Evolutionary conservation across 2,329 filamentous ascomycete genomes (phyloP), one percentile per base, ranked within the genome.

Genomic region (Plectosphaerella sp.): DNA sequence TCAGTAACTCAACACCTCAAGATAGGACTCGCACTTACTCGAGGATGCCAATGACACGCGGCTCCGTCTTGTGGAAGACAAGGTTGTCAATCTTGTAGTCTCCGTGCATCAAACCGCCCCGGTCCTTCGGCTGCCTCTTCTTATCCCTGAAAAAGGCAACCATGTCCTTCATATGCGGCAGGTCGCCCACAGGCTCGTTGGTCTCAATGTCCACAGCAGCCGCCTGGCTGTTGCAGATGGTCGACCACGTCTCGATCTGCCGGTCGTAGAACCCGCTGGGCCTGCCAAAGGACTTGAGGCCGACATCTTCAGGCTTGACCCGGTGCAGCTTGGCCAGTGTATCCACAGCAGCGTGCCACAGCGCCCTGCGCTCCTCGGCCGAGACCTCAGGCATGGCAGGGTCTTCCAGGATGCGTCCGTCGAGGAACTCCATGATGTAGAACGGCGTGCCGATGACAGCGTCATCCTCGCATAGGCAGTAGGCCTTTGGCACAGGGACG

Each of bases 31-130:
- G 20, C 10, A 72, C 80, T 66, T 69, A 88, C 81, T 99, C 94
- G 6, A 97, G 73, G 51, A 97, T 91, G 4, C 93, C 94, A 69
- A 97, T 92, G 12, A 97, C 92, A 50, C 86, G 78, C 6, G 92
- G 84, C 67, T 93, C 88, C 0, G 89, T 92, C 72, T 89, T 88
- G 74, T 97, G 90, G 68, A 96, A 99, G 41, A 94, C 84, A 58
- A 93, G 68, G 62, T 94, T 94, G 68, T 94, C 89, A 63, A 93
- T 96, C 76, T 97, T 99, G 76, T 93, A 99, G 69, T 99, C 94
- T 36, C 94, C 94, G 64, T 97, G 94, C 28, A 97, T 86, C 57
- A 97, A 80, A 5, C 86, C 87, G 20, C 81, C 84, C 56, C 89
- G 78, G 66, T 97, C 93, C 55, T 78, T 74, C 1, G 93, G 93